Conservation (phyloP, 768 basidiomycete genomes). For the Rossbeevera mucosa region DNA sequence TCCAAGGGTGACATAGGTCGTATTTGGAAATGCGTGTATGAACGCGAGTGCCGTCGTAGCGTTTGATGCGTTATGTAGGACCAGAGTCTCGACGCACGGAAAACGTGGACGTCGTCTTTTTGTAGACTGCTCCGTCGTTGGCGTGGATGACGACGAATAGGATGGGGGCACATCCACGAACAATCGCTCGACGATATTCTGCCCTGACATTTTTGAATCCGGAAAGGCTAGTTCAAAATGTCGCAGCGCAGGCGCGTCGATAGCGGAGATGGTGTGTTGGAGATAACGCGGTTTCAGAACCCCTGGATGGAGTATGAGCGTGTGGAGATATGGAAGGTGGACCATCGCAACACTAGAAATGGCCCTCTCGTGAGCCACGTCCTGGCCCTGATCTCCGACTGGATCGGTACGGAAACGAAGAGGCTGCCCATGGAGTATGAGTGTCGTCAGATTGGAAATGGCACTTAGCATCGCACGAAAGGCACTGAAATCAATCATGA, state of each 20-base stretch:
- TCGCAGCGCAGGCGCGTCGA: constrained; percentile 26
- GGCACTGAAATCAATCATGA: constrained; percentile 25
- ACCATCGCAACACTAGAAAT: constrained; percentile 3
- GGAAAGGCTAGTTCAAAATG: constrained; percentile 33
- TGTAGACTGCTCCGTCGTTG: neutral
- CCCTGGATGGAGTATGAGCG: constrained; percentile 27
- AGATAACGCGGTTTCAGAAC: constrained; percentile 31
- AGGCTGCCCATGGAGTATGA: constrained; percentile 27
- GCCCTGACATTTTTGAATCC: constrained; percentile 27
- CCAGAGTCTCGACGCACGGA: constrained; percentile 25
- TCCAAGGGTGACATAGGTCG: constrained; percentile 19
- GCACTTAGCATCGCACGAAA: constrained; percentile 23
- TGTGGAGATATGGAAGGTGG: constrained; percentile 26
- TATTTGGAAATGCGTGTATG: constrained; percentile 25
- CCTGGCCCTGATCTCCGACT: constrained; percentile 4
- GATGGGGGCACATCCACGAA: constrained; percentile 13
- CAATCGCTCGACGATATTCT: constrained; percentile 23
- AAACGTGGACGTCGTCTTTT: constrained; percentile 20
- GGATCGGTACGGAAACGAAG: constrained; percentile 23
- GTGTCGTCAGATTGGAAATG: constrained; percentile 23
- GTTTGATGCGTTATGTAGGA: constrained; percentile 25
- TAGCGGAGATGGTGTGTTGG: constrained; percentile 27
- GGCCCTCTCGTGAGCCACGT: neutral
- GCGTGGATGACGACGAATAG: neutral
- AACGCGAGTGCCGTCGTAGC: constrained; percentile 21